Evolutionary conservation across 306 rosid genomes (phyloP).

Genomic region (Acacia melanoxylon): DNA sequence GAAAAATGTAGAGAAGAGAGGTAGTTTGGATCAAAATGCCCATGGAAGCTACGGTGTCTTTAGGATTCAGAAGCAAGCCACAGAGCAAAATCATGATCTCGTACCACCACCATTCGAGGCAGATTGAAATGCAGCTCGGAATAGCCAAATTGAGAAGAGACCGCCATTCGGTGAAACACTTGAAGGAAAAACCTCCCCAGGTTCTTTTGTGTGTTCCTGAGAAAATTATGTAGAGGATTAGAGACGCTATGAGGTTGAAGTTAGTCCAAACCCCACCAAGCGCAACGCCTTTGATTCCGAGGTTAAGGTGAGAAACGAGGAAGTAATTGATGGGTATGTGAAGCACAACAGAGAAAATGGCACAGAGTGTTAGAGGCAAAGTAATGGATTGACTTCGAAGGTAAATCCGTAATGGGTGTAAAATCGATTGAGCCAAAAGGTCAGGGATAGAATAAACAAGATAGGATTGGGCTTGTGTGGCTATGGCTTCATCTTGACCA

Average conservation of each 20-base stretch:
- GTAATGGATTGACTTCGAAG: slow-evolving; percentile 82
- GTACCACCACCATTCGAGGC: slow-evolving; percentile 99
- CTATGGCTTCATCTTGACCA: slow-evolving; percentile 73
- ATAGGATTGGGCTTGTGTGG: slow-evolving; percentile 67
- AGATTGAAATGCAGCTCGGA: slow-evolving; percentile 88
- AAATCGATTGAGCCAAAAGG: slow-evolving; percentile 74
- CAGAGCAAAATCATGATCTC: slow-evolving; percentile 90
- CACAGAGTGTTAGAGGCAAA: slow-evolving; percentile 80
- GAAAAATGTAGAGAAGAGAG: slow-evolving; percentile 78
- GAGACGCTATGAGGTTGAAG: slow-evolving; percentile 61
- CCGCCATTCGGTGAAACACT: slow-evolving; percentile 62
- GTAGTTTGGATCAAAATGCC: slow-evolving; percentile 90
- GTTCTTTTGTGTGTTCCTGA: slow-evolving; percentile 59
- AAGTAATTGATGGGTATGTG: slow-evolving; percentile 79
- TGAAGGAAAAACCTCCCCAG: slow-evolving; percentile 67
- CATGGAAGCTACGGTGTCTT: slow-evolving; percentile 88
- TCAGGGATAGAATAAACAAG: slow-evolving; percentile 87
- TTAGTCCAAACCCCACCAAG: slow-evolving; percentile 78
- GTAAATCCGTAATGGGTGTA: slow-evolving; percentile 87
- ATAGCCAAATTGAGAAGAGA: slow-evolving; percentile 66
- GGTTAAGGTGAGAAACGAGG: slow-evolving; percentile 51
- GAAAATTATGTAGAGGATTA: slow-evolving; percentile 54
- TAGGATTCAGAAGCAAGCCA: slow-evolving; percentile 62
- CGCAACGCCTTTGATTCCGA: slow-evolving; percentile 83
- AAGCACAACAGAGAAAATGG: slow-evolving; percentile 59